These are phyloP conservation scores for Aaosphaeria pasadenensis DNA, from an alignment of 2,329 filamentous ascomycete species.

Conservation along the genomic window DNA sequence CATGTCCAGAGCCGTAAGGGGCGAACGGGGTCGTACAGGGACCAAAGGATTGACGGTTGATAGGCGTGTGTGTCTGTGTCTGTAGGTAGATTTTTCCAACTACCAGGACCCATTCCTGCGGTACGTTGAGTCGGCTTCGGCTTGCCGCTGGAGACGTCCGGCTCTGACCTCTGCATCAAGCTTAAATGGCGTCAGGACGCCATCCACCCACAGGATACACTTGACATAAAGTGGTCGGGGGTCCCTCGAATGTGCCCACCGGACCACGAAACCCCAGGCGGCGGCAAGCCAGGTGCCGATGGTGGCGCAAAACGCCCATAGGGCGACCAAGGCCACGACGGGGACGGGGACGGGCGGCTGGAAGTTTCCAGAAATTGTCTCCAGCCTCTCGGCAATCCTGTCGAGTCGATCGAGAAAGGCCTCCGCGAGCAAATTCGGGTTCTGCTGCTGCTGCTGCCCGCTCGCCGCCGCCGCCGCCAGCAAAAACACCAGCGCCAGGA, in stretches of 20 bases:
- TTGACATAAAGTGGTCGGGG: background rate
- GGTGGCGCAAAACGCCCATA: constrained; percentile 51
- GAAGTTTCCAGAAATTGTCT: background rate
- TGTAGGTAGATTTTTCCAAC: too few species aligned
- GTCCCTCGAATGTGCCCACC: background rate
- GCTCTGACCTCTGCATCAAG: background rate
- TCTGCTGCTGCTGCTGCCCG: too few species aligned
- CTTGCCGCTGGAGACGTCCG: too few species aligned
- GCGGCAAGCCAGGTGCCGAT: constrained; percentile 10
- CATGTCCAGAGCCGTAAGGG: constrained; percentile 1
- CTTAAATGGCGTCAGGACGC: constrained; percentile 1
- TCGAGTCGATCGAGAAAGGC: background rate
- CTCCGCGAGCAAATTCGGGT: too few species aligned
- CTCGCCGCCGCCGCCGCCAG: too few species aligned
- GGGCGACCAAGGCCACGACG: constrained; percentile 42
- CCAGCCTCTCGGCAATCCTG: background rate
- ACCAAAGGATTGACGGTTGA: too few species aligned
- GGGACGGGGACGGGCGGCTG: background rate
- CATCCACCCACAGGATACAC: constrained; percentile 2
- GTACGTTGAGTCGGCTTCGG: too few species aligned
- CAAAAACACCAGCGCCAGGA: too few species aligned
- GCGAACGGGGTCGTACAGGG: too few species aligned
- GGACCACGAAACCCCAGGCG: constrained; percentile 1
- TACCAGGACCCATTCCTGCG: too few species aligned
- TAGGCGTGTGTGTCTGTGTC: too few species aligned